Evolutionary conservation across 208 protist genomes (phyloP).

Genomic region (Crithidia expoeki): DNA sequence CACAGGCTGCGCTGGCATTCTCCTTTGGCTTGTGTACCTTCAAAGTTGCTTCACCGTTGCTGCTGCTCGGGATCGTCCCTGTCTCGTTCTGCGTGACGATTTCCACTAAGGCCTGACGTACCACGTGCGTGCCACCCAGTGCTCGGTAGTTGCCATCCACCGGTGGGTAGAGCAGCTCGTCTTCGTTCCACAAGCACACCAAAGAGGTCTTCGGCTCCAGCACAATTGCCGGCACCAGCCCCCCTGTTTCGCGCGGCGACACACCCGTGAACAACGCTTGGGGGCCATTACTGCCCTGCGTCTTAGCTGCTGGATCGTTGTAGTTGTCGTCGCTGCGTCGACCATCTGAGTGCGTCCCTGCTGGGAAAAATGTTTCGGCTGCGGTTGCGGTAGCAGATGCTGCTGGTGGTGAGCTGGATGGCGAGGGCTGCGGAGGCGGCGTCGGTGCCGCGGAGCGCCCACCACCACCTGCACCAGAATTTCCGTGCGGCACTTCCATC

Average conservation of each 20-base stretch:
- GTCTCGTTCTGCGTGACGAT: constrained; percentile 21
- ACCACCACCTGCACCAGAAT: too few species aligned
- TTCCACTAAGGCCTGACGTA: constrained; percentile 39
- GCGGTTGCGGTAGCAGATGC: neutral
- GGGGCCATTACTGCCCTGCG: neutral
- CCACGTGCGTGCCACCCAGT: constrained; percentile 39
- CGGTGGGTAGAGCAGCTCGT: constrained; percentile 67
- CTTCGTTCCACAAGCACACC: constrained; percentile 50
- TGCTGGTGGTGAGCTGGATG: neutral
- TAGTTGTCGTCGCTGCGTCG: neutral
- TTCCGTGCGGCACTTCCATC: constrained; percentile 36
- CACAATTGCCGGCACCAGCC: constrained; percentile 36
- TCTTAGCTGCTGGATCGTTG: neutral
- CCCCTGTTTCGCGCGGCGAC: constrained; percentile 8
- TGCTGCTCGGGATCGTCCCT: neutral
- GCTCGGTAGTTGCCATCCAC: constrained; percentile 38
- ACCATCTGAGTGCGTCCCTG: constrained; percentile 29
- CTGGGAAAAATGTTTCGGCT: neutral
- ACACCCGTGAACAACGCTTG: constrained; percentile 25
- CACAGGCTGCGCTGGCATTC: neutral
- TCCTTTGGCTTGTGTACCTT: too few species aligned
- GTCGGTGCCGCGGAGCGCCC: constrained; percentile 31
- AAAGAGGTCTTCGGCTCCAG: constrained; percentile 62
- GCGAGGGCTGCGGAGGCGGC: constrained; percentile 24
- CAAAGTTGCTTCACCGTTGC: neutral